Conservation (phyloP, 768 basidiomycete genomes). For the Lentinula boryana region DNA sequence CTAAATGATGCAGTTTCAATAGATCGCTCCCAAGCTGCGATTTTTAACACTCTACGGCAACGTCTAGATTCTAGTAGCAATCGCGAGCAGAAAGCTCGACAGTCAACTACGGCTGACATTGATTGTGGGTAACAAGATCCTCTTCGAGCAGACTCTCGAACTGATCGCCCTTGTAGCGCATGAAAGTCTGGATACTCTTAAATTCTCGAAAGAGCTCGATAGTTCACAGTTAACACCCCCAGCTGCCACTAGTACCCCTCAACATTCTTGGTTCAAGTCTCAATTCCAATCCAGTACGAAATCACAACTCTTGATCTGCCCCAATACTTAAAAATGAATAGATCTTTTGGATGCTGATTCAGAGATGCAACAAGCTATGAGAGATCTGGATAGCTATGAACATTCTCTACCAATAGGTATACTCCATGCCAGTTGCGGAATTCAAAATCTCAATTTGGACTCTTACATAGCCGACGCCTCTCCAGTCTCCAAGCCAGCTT, state of each 20-base stretch:
- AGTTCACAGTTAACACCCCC: constrained; percentile 38
- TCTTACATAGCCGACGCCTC: not conserved
- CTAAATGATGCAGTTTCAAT: constrained; percentile 3
- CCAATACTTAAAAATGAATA: constrained; percentile 16
- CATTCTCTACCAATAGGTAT: constrained; percentile 20
- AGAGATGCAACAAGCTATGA: constrained; percentile 64
- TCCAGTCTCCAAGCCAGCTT: not conserved
- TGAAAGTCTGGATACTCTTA: constrained; percentile 32
- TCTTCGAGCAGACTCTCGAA: constrained; percentile 4
- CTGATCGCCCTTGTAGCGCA: constrained; percentile 12
- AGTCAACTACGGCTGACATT: constrained; percentile 16
- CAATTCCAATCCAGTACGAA: constrained; percentile 53
- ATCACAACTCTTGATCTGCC: not conserved
- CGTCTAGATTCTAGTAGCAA: constrained; percentile 29
- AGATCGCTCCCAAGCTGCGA: constrained; percentile 22
- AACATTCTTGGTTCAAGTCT: constrained; percentile 43
- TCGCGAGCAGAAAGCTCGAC: constrained; percentile 29
- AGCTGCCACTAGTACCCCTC: constrained; percentile 49
- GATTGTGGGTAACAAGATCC: constrained; percentile 26
- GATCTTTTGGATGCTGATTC: constrained; percentile 67
- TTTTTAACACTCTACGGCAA: constrained; percentile 34
- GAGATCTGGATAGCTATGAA: constrained; percentile 48
- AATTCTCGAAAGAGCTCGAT: constrained; percentile 31
- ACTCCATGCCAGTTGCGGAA: not conserved
- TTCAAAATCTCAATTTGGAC: not conserved